Percentiles rank a stretch among this genome's conserved stretches.
phyloP scores from a whole-genome alignment of 176 grass and related monocot genomes.

The Hordeum vulgare region MorexV3_pseudomolecules_assembly NC_058523.1:526917443-526917942 shows the following conservation, averaged over 20 bases:
- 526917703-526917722: neutral
- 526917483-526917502: neutral
- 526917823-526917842: neutral
- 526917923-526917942: constrained; percentile 21
- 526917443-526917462: constrained; percentile 14
- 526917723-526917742: too few species aligned
- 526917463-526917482: neutral
- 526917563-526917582: neutral
- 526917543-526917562: neutral
- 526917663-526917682: neutral
- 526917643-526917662: neutral
- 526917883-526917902: neutral
- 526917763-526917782: neutral
- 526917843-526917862: neutral
- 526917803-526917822: neutral
- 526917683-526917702: neutral
- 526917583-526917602: neutral
- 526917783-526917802: neutral
- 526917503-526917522: constrained; percentile 3
- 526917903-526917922: constrained; percentile 14
- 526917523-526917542: constrained; percentile 20
- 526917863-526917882: constrained; percentile 15
- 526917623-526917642: neutral
- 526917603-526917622: constrained; percentile 8
- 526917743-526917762: too few species aligned